phyloP scores from a whole-genome alignment of 2,329 filamentous ascomycete genomes.

The Myriosclerotinia curreyana region DNA sequence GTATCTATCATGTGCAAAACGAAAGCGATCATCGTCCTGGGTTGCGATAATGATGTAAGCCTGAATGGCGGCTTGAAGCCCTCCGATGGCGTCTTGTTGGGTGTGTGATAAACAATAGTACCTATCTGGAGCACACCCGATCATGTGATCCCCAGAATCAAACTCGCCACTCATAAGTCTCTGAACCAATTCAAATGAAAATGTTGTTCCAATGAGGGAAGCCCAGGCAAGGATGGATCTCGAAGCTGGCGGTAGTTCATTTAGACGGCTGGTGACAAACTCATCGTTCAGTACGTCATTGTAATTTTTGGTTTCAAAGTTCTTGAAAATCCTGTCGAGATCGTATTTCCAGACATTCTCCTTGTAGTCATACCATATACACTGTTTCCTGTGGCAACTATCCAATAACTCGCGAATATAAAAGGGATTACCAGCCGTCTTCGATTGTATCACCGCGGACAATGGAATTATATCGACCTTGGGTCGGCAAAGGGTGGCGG shows the following conservation, averaged over 20 bases:
- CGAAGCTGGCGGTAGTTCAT: conserved; percentile 71
- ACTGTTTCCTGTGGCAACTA: conserved; percentile 79
- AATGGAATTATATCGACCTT: conserved; percentile 72
- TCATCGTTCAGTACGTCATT: conserved; percentile 77
- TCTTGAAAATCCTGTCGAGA: conserved; percentile 78
- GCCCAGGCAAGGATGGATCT: conserved; percentile 83
- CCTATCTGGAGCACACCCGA: conserved; percentile 42
- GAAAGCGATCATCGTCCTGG: conserved; percentile 81
- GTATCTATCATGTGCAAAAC: conserved; percentile 86
- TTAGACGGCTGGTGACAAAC: conserved; percentile 75
- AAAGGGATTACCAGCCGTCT: conserved; percentile 76
- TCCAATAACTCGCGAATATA: conserved; percentile 90
- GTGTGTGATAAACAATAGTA: conserved; percentile 46
- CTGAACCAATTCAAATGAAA: conserved; percentile 79
- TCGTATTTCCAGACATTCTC: conserved; percentile 81
- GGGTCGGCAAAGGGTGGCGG: conserved; percentile 72
- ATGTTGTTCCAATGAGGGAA: conserved; percentile 74
- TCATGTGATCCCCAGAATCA: conserved; percentile 46
- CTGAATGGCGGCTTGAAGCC: conserved; percentile 77
- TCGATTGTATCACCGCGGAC: conserved; percentile 74
- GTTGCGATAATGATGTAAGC: conserved; percentile 78
- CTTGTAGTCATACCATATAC: conserved; percentile 87
- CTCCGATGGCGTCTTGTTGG: conserved; percentile 67
- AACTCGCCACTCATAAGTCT: conserved; percentile 74
- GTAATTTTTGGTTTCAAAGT: conserved; percentile 76